Base-by-base conservation (phyloP, 176 grass and related monocot genomes). In the Cocos nucifera region DNA sequence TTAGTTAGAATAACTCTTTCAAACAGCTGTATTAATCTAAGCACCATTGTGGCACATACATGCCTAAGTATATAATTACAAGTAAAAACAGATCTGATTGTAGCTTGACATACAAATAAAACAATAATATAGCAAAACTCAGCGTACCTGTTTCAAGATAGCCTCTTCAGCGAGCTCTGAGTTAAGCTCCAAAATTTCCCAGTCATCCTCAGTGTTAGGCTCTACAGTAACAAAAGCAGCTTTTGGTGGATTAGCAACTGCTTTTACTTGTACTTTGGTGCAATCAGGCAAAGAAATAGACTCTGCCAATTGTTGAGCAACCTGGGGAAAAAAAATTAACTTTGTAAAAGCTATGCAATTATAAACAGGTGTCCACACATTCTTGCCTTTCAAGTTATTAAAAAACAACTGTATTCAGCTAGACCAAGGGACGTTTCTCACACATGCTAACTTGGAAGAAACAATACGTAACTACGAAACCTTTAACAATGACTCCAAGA, bases 161-260 rank as follows among this genome's bases (percentile, higher is more conserved):
- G 74, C 72, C 55, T 91, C 87, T 85, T 97, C 87, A 73, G 93
- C 93, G 66, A 86, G 75, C 29, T 88, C 79, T 57, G 93, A 82
- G 59, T 82, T 82, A 59, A 77, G 86, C 64, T 91, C 87, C 56
- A 97, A 63, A 82, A 97, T 97, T 73, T 97, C 93, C 93, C 93
- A 97, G 59, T 97, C 93, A 69, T 97, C 87, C 77, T 88, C 93
- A 22, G 78, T 76, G 44, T 60, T 79, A 4, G 93, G 93, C 58
- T 97, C 92, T 71, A 97, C 91, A 59, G 71, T 68, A 10, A 97
- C 87, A 19, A 71, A 80, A 7, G 54, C 51, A 68, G 92, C 92
- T 80, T 85, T 91, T 60, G 75, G 66, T 29, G 91, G 65, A 56
- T 78, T 72, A n/a, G 83, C 68, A 73, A 83, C 56, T 56, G 76